phyloP scores from a whole-genome alignment of 305 asterid genomes.

The Rubia balearica region DNA sequence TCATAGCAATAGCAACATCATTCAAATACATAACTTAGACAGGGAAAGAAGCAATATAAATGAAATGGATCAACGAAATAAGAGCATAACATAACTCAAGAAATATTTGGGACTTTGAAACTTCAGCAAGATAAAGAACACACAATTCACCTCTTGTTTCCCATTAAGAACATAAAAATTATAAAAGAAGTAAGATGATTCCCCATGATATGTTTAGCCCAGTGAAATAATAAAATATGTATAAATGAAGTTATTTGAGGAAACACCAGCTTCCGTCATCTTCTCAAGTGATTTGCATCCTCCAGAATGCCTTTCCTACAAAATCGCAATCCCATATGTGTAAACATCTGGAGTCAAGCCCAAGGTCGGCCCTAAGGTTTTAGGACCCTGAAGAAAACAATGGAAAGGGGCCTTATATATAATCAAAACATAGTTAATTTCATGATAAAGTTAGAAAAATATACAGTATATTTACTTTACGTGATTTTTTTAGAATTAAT shows the following conservation, averaged over 20 bases:
- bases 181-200: neutral
- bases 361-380: no score
- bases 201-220: no score
- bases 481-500: no score
- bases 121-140: neutral
- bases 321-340: slow-evolving; percentile 56
- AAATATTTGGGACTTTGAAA: neutral
- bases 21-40: neutral
- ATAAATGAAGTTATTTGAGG: no score
- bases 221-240: no score
- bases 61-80: neutral
- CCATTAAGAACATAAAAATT: neutral
- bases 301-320: slow-evolving; percentile 42
- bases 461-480: no score
- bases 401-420: no score
- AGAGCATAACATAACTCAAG: neutral
- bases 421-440: no score
- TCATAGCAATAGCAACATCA: no score
- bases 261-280: neutral
- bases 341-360: neutral
- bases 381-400: no score
- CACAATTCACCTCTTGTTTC: neutral
- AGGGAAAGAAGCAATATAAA: neutral
- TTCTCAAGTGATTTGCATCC: neutral
- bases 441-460: no score